These are phyloP conservation scores for Streptanthus diversifolius DNA, from an alignment of 345 rosid genomes.

Conservation along the genomic window DNA sequence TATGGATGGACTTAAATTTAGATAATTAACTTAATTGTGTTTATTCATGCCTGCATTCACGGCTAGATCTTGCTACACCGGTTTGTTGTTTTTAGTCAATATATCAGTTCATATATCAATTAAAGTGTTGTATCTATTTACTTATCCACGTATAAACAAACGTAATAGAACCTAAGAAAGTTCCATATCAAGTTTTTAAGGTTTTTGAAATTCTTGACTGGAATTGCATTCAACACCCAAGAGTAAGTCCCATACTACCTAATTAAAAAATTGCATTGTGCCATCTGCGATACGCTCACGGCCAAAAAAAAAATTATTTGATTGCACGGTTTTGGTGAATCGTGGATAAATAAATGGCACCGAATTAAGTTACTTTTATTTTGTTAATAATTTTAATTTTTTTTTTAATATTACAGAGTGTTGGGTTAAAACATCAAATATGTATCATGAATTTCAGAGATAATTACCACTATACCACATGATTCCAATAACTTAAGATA, in stretches of 20 bases:
- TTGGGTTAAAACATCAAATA: no score
- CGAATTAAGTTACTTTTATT: no score
- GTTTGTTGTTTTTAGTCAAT: not conserved
- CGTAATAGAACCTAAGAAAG: not conserved
- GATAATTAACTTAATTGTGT: not conserved
- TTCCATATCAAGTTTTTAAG: not conserved
- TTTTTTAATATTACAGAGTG: no score
- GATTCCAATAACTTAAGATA: no score
- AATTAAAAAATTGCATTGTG: not conserved
- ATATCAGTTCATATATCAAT: no score
- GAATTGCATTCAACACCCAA: not conserved
- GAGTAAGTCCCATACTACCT: not conserved
- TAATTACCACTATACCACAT: no score
- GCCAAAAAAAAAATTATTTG: not conserved
- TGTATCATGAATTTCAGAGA: no score
- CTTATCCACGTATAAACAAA: not conserved
- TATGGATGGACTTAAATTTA: not conserved
- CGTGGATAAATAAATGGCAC: not conserved
- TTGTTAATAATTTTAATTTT: no score
- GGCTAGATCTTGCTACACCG: conserved; percentile 18
- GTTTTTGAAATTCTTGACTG: no score
- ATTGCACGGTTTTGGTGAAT: not conserved
- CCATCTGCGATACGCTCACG: not conserved
- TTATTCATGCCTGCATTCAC: conserved; percentile 16
- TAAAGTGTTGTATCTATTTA: not conserved